Evolutionary conservation across 2,329 filamentous ascomycete species (phyloP).

Genomic region (Xylariaceae sp.): DNA sequence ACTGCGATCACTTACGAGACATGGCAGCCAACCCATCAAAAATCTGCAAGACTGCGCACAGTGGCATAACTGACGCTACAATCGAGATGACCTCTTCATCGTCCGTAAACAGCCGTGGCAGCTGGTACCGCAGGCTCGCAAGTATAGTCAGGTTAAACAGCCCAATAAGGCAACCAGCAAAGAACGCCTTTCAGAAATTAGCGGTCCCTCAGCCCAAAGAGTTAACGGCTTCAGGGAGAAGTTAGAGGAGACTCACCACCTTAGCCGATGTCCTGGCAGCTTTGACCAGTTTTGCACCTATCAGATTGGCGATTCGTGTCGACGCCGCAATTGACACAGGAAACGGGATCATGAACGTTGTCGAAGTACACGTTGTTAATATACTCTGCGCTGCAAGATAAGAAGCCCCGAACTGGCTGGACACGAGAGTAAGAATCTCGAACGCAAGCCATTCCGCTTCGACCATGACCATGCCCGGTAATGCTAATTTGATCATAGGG

Average conservation of each 20-base stretch:
- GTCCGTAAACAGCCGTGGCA: conserved; percentile 80
- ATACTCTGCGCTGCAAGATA: conserved; percentile 89
- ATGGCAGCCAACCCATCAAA: conserved; percentile 82
- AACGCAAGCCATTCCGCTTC: conserved; percentile 93
- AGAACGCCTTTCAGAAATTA: conserved; percentile 55
- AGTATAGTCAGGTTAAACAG: conserved; percentile 78
- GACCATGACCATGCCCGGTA: conserved; percentile 92
- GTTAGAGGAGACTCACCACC: conserved; percentile 59
- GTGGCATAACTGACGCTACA: conserved; percentile 73
- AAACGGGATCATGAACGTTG: conserved; percentile 92
- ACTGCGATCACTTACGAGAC: conserved; percentile 53
- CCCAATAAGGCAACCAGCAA: conserved; percentile 72
- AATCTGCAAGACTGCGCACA: conserved; percentile 88
- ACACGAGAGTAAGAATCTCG: conserved; percentile 84
- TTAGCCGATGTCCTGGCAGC: conserved; percentile 82
- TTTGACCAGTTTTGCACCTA: conserved; percentile 81
- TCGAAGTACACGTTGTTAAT: conserved; percentile 75
- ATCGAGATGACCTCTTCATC: conserved; percentile 72
- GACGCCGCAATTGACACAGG: conserved; percentile 86
- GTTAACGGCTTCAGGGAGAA: too few relatives aligned
- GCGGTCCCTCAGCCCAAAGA: too few relatives aligned
- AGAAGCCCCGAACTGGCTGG: conserved; percentile 78
- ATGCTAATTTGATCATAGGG: conserved; percentile 82
- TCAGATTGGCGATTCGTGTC: conserved; percentile 88
- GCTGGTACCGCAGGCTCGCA: conserved; percentile 69